A percentile compares a stretch with the other conserved stretches of the same genome.
Conservation (phyloP, 2,329 filamentous ascomycete genomes). For the Fusarium sp. region DNA sequence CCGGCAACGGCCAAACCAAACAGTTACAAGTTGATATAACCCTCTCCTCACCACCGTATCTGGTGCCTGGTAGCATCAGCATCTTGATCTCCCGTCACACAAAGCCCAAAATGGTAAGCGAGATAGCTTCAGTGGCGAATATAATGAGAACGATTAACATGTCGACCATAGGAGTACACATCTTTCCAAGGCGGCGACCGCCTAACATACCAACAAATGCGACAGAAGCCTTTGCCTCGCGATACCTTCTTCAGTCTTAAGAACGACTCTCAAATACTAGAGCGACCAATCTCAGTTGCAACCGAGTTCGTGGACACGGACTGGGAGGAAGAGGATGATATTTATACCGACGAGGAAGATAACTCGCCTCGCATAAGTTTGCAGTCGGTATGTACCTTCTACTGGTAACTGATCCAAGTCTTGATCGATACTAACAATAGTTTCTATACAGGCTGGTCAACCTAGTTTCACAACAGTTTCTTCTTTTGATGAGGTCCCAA, state of each 20-base stretch:
- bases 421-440: constrained; percentile 26
- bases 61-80: constrained; percentile 40
- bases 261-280: constrained; percentile 59
- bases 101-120: constrained; percentile 54
- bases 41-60: constrained; percentile 27
- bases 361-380: constrained; percentile 78
- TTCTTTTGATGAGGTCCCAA: constrained; percentile 86
- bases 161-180: constrained; percentile 53
- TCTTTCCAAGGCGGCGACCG: constrained; percentile 55
- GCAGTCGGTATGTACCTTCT: constrained; percentile 74
- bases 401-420: constrained; percentile 5
- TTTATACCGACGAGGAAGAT: constrained; percentile 72
- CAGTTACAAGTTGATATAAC: constrained; percentile 37
- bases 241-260: constrained; percentile 75
- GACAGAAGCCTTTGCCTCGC: constrained; percentile 64
- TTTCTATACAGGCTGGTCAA: constrained; percentile 70
- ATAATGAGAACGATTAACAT: constrained; percentile 7
- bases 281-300: constrained; percentile 77
- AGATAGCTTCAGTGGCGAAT: not conserved
- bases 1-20: constrained; percentile 57
- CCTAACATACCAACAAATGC: constrained; percentile 65
- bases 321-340: constrained; percentile 77
- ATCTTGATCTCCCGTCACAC: constrained; percentile 13
- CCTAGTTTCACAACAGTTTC: constrained; percentile 89
- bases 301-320: constrained; percentile 87